phyloP scores from a whole-genome alignment of 1,139 yeast genomes.

The Yamadazyma sp. region DNA sequence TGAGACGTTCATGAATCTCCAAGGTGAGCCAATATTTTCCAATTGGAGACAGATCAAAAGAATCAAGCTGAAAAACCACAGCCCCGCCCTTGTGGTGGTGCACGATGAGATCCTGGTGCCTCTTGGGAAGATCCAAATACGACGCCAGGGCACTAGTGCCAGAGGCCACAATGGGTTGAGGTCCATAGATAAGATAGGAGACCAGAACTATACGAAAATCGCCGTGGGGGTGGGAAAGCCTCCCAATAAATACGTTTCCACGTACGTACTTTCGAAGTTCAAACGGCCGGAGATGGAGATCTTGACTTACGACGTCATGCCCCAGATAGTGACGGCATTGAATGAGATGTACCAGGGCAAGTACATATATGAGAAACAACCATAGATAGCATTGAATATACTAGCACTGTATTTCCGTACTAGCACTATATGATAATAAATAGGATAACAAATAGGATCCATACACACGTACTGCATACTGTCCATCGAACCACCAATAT shows the following conservation, averaged over 20 bases:
- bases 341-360: constrained; percentile 34
- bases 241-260: constrained; percentile 46
- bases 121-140: constrained; percentile 61
- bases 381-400: too few species aligned
- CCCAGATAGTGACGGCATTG: constrained; percentile 35
- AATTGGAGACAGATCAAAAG: constrained; percentile 41
- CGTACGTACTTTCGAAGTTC: constrained; percentile 60
- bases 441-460: too few species aligned
- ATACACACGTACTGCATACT: too few species aligned
- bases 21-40: constrained; percentile 54
- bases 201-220: constrained; percentile 51
- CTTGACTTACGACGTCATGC: constrained; percentile 36
- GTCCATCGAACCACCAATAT: too few species aligned
- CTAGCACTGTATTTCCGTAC: too few species aligned
- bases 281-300: constrained; percentile 32
- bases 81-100: constrained; percentile 51
- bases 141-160: constrained; percentile 56
- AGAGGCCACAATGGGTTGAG: constrained; percentile 83
- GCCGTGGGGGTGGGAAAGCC: constrained; percentile 79
- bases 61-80: constrained; percentile 17
- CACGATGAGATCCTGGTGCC: constrained; percentile 76
- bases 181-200: constrained; percentile 46
- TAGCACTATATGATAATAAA: background rate
- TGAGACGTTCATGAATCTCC: constrained; percentile 62
- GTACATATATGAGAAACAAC: constrained; percentile 3